Evolutionary conservation across 345 rosid species (phyloP), one percentile per base, ranked within the genome.

Genomic region (Diplotaxis tenuifolia): DNA sequence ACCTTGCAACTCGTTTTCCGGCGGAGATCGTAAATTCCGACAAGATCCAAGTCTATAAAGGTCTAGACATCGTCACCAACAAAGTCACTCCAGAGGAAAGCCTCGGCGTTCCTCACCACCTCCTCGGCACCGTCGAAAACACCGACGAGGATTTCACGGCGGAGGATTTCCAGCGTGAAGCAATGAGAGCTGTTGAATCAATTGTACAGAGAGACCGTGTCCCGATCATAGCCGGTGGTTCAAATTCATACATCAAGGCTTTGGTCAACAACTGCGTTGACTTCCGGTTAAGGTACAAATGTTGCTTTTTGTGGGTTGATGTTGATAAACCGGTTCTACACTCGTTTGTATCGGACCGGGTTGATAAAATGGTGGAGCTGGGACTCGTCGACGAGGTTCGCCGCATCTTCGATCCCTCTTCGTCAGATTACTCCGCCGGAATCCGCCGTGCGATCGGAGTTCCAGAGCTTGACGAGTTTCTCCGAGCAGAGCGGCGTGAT

Each of bases 191-290:
- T 4, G 67, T 88, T 1, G 76, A 82, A 2, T 82, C 89, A 2
- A 86, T 91, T 42, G 20, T 66, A 3, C 19, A 71, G 6, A 77
- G 83, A 0, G 82, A 79, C 42, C 85, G 85, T 9, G 76, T 85
- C 16, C 97, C 98, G 0, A 86, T 94, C 34, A 81, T 94, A 14
- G 96, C 95, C 1, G 98, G 98, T 0, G 98, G 98, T 8, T 94
- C 98, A 1, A 94, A 89, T 40, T 94, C 98, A 8, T 91, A 83
- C 75, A 79, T 94, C 19, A 82, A 87, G 45, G 91, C 91, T 5
- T 79, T 94, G 49, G 93, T 82, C 58, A 84, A 86, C 59, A 72
- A 76, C 0, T 84, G 83, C 57, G 72, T 81, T 9, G 83, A 91
- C 15, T 91, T 94, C 22, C 94, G 72, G n/a, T 67, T 65, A n/a